Percentiles rank a stretch among this genome's conserved stretches.
Conservation (phyloP, 345 rosid species). For the Brassica cretica region DNA sequence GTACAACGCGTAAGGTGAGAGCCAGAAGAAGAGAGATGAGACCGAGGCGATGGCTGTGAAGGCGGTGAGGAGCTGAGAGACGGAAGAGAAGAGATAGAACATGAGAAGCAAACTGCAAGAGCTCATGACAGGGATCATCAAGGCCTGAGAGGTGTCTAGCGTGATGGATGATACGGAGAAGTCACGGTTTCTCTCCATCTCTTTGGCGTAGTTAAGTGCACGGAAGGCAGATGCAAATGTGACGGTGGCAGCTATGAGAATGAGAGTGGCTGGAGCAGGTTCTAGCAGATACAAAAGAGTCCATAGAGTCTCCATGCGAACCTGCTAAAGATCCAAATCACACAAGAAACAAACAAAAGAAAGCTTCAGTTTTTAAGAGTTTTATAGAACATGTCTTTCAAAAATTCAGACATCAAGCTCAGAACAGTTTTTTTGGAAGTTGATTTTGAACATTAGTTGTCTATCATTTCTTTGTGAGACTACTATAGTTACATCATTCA, state of each 20-base stretch:
- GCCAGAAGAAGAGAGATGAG: conserved; percentile 83
- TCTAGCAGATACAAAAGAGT: conserved; percentile 75
- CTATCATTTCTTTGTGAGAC: too few relatives aligned
- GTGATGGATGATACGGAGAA: conserved; percentile 82
- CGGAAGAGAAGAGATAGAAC: conserved; percentile 75
- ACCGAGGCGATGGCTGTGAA: conserved; percentile 91
- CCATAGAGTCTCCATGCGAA: conserved; percentile 82
- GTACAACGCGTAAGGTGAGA: conserved; percentile 61
- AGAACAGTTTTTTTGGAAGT: too few relatives aligned
- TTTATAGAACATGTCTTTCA: neutral
- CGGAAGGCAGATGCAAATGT: conserved; percentile 94
- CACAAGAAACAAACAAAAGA: conserved; percentile 6
- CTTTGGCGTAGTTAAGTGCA: conserved; percentile 86
- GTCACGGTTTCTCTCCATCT: conserved; percentile 91
- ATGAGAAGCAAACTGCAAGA: conserved; percentile 58
- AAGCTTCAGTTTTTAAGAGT: neutral
- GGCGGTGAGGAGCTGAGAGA: conserved; percentile 83
- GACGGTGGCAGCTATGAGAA: conserved; percentile 78
- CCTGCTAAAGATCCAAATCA: neutral
- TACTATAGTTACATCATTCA: too few relatives aligned
- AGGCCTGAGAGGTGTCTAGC: conserved; percentile 81
- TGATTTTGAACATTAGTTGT: too few relatives aligned
- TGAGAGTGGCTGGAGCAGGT: conserved; percentile 87
- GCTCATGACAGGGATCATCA: conserved; percentile 96
- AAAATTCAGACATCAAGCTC: too few relatives aligned